These are phyloP conservation scores for Daphne laureola DNA, from an alignment of 441 rosid genomes.

Conservation along the genomic window DNA sequence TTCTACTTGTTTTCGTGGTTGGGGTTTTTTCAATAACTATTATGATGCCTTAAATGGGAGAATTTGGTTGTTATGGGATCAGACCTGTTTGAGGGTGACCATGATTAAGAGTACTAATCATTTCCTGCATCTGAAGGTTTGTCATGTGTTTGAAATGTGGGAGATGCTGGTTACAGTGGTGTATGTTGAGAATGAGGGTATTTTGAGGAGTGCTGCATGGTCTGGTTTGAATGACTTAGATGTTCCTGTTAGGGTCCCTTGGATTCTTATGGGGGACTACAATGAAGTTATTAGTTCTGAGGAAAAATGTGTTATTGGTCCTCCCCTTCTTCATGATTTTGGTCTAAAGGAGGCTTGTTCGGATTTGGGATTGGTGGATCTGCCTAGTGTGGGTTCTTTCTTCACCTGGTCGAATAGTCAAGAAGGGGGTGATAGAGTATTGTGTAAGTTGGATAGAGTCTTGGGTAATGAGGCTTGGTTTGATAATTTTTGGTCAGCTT, in stretches of 20 bases:
- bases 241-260: neutral
- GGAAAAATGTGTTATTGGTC: neutral
- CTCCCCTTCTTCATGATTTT: neutral
- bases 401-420: neutral
- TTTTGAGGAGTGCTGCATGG: neutral
- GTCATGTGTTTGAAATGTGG: neutral
- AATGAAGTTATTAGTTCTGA: neutral
- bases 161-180: neutral
- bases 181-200: neutral
- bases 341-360: neutral
- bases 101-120: neutral
- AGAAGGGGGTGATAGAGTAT: neutral
- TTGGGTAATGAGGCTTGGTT: too few species aligned
- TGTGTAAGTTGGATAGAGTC: too few species aligned
- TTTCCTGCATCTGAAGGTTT: neutral
- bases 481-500: too few species aligned
- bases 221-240: neutral
- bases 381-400: neutral
- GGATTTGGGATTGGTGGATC: neutral
- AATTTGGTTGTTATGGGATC: too few species aligned
- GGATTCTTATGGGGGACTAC: neutral
- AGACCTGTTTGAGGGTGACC: too few species aligned
- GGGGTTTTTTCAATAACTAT: too few species aligned
- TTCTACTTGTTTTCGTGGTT: too few species aligned
- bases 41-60: too few species aligned